Base-by-base conservation (phyloP, 176 grass and related monocot species). In the Cymbopogon citratus region DNA sequence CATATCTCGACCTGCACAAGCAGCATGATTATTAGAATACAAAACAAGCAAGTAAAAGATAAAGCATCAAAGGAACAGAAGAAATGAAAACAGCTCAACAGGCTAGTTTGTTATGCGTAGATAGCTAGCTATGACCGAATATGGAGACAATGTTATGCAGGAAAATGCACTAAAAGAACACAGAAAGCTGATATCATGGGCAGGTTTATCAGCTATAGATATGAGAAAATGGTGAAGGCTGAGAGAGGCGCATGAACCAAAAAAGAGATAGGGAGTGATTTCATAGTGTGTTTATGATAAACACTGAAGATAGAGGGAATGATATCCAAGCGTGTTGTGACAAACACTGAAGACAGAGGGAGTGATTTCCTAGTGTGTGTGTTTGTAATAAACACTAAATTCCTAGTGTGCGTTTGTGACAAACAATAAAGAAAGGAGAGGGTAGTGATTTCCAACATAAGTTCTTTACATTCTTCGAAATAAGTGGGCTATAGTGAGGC, bases 1-100 rank as follows among this genome's bases (percentile, higher is more conserved):
- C 96, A 95, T 91, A 98, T 93, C 60, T 98, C 89, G 43, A 98
- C 91, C 96, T 98, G 92, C 66, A 74, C 26, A 72, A 81, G 46
- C 13, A 86, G 10, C 84, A 77, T 41, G 19, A 78, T 75, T 48
- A 57, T 81, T 85, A 82, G 78, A 35, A 85, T 33, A 35, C 23
- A 3, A 51, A 73, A 12, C 27, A 52, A 84, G 21, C 16, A 46
- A 80, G 54, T 75, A 87, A 59, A 81, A 76, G 13, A 39, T 9
- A 59, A 54, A 34, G 36, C 44, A 77, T 19, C 61, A 9, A 78
- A 80, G 52, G 61, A 71, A 80, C n/a, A 62, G 14, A n/a, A 12
- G 45, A 79, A 73, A 38, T 28, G 14, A 81, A 76, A 77, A 75
- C 66, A 89, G 25, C 29, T 69, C 77, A 65, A 38, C 45, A 27